phyloP scores from a whole-genome alignment of 1,139 yeast genomes.

The Protomyces pachydermus region DNA sequence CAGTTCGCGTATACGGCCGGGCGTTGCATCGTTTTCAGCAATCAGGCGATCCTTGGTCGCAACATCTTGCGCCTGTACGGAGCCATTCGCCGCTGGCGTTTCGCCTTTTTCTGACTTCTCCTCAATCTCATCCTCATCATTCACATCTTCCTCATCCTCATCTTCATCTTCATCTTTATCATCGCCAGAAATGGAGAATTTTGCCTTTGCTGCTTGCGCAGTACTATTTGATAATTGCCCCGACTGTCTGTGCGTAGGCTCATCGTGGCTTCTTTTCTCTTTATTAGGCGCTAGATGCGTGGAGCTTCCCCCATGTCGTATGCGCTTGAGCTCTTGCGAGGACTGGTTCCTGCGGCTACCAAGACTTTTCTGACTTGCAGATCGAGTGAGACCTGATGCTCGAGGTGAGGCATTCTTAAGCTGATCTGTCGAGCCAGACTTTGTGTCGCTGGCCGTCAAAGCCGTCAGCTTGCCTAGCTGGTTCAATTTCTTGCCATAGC shows the following conservation, averaged over 20 bases:
- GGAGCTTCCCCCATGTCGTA: slow-evolving; percentile 6
- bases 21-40: too few relatives aligned
- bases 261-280: background rate
- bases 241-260: background rate
- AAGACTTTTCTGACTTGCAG: slow-evolving; percentile 20
- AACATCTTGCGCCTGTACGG: too few relatives aligned
- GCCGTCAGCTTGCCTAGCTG: slow-evolving; percentile 25
- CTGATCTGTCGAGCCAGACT: background rate
- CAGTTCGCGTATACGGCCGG: too few relatives aligned
- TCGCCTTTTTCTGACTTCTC: background rate
- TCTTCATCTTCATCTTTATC: slow-evolving; percentile 15
- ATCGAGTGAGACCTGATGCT: background rate
- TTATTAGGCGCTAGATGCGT: background rate
- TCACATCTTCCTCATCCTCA: background rate
- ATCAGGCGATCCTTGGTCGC: too few relatives aligned
- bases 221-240: background rate
- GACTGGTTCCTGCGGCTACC: background rate
- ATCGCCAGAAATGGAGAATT: slow-evolving; percentile 15
- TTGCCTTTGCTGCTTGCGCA: background rate
- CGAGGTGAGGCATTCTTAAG: background rate
- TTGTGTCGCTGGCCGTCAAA: background rate
- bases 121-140: background rate
- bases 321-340: slow-evolving; percentile 1
- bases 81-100: background rate
- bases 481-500: slow-evolving; percentile 25